These are phyloP conservation scores for Cryoendolithus antarcticus DNA, from an alignment of 2,329 filamentous ascomycete genomes.

Conservation along the genomic window DNA sequence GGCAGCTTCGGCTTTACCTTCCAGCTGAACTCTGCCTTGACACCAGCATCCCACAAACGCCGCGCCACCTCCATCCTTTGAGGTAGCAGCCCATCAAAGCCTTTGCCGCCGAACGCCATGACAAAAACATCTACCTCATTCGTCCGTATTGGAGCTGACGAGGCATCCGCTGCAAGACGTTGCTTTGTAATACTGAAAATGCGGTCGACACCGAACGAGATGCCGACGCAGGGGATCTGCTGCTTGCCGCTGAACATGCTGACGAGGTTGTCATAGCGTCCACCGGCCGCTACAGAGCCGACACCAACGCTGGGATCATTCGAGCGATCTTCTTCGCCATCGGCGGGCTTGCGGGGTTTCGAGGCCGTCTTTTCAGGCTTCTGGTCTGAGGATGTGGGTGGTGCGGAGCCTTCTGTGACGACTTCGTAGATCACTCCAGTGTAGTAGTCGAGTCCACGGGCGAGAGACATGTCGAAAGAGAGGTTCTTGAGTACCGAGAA, in stretches of 20 bases:
- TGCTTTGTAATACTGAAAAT: constrained; percentile 90
- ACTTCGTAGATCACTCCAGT: constrained; percentile 87
- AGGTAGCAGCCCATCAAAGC: constrained; percentile 64
- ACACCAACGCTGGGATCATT: constrained; percentile 72
- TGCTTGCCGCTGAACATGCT: constrained; percentile 72
- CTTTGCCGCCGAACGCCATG: constrained; percentile 87
- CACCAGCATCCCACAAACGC: constrained; percentile 70
- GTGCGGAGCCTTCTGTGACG: constrained; percentile 66
- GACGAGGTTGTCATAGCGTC: constrained; percentile 84
- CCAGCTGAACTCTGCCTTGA: constrained; percentile 83
- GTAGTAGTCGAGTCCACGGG: constrained; percentile 85
- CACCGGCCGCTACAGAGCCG: constrained; percentile 78
- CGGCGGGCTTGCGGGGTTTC: constrained; percentile 33
- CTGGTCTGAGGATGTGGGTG: constrained; percentile 30
- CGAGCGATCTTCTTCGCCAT: constrained; percentile 54
- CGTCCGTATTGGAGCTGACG: constrained; percentile 42
- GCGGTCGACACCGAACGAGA: constrained; percentile 89
- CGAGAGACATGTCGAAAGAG: constrained; percentile 81
- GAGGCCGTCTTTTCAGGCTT: constrained; percentile 38
- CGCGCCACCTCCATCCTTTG: constrained; percentile 74
- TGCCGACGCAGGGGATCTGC: constrained; percentile 79
- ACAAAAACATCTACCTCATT: constrained; percentile 84
- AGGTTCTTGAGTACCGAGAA: constrained; percentile 61
- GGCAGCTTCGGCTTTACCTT: constrained; percentile 85
- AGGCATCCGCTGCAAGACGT: constrained; percentile 51